Percentiles rank a stretch among this genome's conserved stretches.
phyloP scores from a whole-genome alignment of 768 basidiomycete genomes.

The Kwoniella newhampshirensis region DNA sequence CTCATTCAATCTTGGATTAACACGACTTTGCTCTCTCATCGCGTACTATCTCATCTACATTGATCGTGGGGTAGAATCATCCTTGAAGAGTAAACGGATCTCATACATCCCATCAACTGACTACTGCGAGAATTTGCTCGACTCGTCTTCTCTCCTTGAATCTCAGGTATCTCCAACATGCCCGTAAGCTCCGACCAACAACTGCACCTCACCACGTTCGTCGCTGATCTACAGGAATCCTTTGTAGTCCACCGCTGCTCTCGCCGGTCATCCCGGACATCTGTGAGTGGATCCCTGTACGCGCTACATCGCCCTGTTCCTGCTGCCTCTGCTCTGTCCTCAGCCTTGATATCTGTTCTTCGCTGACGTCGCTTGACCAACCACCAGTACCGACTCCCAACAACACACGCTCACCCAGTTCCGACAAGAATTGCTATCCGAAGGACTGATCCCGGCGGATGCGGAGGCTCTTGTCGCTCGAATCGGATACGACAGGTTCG shows the following conservation, averaged over 20 bases:
- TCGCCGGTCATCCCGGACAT: constrained; percentile 77
- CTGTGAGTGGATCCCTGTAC: constrained; percentile 53
- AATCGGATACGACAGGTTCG: constrained; percentile 51
- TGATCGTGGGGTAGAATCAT: too few relatives aligned
- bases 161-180: constrained; percentile 6
- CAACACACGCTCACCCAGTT: constrained; percentile 68
- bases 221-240: neutral
- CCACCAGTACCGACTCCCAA: constrained; percentile 55
- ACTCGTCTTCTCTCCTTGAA: too few relatives aligned
- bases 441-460: constrained; percentile 45
- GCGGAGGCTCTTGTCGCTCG: constrained; percentile 22
- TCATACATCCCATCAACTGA: too few relatives aligned
- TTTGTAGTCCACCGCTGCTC: constrained; percentile 56
- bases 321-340: neutral
- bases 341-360: neutral
- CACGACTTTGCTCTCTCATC: too few relatives aligned
- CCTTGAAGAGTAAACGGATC: too few relatives aligned
- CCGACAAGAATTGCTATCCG: constrained; percentile 61
- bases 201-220: neutral
- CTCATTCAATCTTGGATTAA: too few relatives aligned
- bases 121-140: too few relatives aligned
- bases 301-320: neutral
- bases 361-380: neutral
- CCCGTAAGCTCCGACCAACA: constrained; percentile 11
- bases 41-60: too few relatives aligned